These are phyloP conservation scores for Phialophora chinensis DNA, from an alignment of 2,329 filamentous ascomycete species.

Conservation along the genomic window DNA sequence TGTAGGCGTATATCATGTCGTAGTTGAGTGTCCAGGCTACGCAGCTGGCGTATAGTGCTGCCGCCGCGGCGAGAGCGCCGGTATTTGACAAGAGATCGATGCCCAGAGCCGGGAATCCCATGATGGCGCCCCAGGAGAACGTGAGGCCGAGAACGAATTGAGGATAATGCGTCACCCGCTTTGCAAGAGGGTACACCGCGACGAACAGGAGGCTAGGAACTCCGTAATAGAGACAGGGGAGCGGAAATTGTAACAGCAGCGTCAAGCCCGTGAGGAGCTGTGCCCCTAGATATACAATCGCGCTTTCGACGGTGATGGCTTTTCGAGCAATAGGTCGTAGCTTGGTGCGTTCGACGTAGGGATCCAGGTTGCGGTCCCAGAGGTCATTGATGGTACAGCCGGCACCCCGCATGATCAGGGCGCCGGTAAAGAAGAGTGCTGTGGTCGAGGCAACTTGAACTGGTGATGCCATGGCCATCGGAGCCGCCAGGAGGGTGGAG, in stretches of 20 bases:
- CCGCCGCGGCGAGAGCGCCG: constrained; percentile 47
- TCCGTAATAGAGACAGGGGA: constrained; percentile 52
- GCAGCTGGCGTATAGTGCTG: constrained; percentile 54
- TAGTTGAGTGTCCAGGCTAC: constrained; percentile 57
- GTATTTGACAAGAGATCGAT: constrained; percentile 52
- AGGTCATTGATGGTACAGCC: constrained; percentile 64
- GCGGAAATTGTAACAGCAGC: constrained; percentile 52
- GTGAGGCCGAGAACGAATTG: constrained; percentile 59
- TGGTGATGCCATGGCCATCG: constrained; percentile 45
- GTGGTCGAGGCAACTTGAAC: constrained; percentile 48
- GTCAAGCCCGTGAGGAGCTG: constrained; percentile 52
- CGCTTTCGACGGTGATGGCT: constrained; percentile 55
- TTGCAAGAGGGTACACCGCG: constrained; percentile 58
- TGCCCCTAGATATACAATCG: constrained; percentile 52
- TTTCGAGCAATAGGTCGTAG: constrained; percentile 59
- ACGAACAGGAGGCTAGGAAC: constrained; percentile 53
- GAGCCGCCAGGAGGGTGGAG: constrained; percentile 54
- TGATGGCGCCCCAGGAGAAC: constrained; percentile 59
- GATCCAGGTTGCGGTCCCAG: constrained; percentile 61
- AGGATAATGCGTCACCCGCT: constrained; percentile 60
- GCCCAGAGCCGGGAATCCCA: constrained; percentile 55
- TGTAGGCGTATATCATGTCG: constrained; percentile 60
- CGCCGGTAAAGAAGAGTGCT: constrained; percentile 51
- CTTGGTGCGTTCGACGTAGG: constrained; percentile 57
- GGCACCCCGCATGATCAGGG: constrained; percentile 58